Conservation (phyloP, 2,329 filamentous ascomycete genomes). For the Pyrenophora teres region DNA sequence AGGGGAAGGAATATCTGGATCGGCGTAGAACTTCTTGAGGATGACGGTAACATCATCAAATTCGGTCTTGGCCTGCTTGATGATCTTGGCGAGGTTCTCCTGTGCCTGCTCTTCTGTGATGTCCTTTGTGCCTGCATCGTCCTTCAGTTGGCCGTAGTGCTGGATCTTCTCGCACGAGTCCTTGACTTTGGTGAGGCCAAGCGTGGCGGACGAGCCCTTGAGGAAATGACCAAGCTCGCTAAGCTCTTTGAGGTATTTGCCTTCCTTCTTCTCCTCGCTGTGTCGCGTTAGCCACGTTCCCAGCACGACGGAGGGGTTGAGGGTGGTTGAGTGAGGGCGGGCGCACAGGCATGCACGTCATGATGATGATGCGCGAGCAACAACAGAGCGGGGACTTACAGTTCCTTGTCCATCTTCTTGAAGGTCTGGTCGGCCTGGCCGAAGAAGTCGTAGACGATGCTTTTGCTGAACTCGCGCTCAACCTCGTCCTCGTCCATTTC, state of each 20-base stretch:
- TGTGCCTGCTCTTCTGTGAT: slow-evolving; percentile 71
- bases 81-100: slow-evolving; percentile 69
- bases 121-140: slow-evolving; percentile 70
- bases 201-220: slow-evolving; percentile 93
- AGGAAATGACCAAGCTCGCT: slow-evolving; percentile 91
- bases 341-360: background rate
- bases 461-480: slow-evolving; percentile 83
- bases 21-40: slow-evolving; percentile 72
- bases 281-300: slow-evolving; percentile 13
- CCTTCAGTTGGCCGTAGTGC: slow-evolving; percentile 82
- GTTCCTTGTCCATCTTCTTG: slow-evolving; percentile 74
- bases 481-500: slow-evolving; percentile 96
- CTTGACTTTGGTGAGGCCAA: slow-evolving; percentile 87
- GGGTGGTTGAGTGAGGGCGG: background rate
- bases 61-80: slow-evolving; percentile 74
- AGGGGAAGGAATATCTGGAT: slow-evolving; percentile 36
- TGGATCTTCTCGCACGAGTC: slow-evolving; percentile 97
- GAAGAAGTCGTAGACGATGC: slow-evolving; percentile 91
- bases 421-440: slow-evolving; percentile 89
- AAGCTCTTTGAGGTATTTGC: slow-evolving; percentile 64
- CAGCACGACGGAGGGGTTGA: background rate
- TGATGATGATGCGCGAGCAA: slow-evolving; percentile 1
- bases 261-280: slow-evolving; percentile 67
- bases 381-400: slow-evolving; percentile 65
- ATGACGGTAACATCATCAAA: slow-evolving; percentile 73